Evolutionary conservation across 169 alveolate genomes (phyloP).

Genomic region (Eimeria acervulina): DNA sequence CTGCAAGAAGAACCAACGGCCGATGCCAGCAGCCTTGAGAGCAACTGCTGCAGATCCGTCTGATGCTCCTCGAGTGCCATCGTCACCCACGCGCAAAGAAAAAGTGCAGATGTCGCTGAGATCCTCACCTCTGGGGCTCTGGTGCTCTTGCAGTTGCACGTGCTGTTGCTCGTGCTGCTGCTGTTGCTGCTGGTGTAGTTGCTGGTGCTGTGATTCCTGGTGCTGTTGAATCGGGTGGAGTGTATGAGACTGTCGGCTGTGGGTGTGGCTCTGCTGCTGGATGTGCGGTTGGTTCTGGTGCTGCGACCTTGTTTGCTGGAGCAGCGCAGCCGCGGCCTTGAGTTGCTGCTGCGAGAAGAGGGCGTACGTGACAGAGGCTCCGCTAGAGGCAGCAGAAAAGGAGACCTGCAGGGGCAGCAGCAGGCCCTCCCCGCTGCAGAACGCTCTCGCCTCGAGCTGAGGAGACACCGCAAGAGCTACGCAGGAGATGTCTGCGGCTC

Average conservation of each 20-base stretch:
- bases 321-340: conserved; percentile 24
- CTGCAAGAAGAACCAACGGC: conserved; percentile 36
- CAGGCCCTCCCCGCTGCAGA: conserved; percentile 47
- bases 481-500: conserved; percentile 4
- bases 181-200: conserved; percentile 7
- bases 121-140: background rate
- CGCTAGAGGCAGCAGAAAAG: conserved; percentile 54
- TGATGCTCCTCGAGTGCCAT: background rate
- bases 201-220: background rate
- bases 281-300: background rate
- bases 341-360: conserved; percentile 63
- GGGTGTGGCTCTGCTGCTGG: background rate
- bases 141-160: background rate
- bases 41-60: background rate
- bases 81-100: background rate
- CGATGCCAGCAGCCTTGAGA: conserved; percentile 41
- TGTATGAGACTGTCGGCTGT: background rate
- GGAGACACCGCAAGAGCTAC: background rate
- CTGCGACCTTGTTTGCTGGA: background rate
- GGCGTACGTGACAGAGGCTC: conserved; percentile 32
- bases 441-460: conserved; percentile 15
- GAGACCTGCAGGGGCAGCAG: conserved; percentile 62
- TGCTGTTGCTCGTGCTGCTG: background rate
- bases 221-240: background rate
- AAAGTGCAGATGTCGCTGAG: background rate